Evolutionary conservation across 345 rosid genomes (phyloP), one percentile per base, ranked within the genome.

Genomic region (Citrus hindsii): DNA sequence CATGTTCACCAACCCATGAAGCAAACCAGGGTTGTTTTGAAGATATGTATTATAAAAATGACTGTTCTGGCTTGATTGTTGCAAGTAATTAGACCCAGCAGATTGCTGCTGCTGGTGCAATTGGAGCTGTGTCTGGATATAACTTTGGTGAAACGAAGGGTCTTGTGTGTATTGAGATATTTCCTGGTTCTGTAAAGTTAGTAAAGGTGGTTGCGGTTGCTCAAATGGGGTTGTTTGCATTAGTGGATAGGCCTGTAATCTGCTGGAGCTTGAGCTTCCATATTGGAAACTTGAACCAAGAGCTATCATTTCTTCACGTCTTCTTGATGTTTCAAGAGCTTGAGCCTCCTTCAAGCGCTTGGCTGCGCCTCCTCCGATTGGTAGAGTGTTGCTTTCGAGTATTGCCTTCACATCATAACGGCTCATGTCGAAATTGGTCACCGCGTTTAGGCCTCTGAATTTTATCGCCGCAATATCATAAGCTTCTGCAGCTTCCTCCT

Each of bases 401-500:
- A 96, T 96, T 24, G 94, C 92, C 83, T 96, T 96, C 65, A 96
- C 99, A 38, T 96, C 99, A 42, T 96, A 96, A 7, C 99, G 93
- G 62, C 82, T 94, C 90, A 96, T 96, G 88, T 96, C 98, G 42
- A 96, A 96, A 86, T 96, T 96, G 63, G 99, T 96, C 21, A 96
- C 98, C 0, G 99, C 98, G 7, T 85, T 94, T 18, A 94, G 87
- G 21, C 99, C 99, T 69, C 99, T 80, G 76, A 94, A 96, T 81
- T 94, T 96, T 71, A 96, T 96, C 1, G 99, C 99, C 3, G 99
- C 99, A 32, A 96, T 92, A 87, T 96, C 99, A 73, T 96, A 96
- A 9, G 99, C 99, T 82, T 96, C 99, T 4, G 99, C 99, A 33
- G 99, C 99, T 80, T 96, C 99, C 85, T 96, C 98, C 85, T 96